Evolutionary conservation across 2,329 filamentous ascomycete genomes (phyloP).

Genomic region (Colletotrichum viniferum): DNA sequence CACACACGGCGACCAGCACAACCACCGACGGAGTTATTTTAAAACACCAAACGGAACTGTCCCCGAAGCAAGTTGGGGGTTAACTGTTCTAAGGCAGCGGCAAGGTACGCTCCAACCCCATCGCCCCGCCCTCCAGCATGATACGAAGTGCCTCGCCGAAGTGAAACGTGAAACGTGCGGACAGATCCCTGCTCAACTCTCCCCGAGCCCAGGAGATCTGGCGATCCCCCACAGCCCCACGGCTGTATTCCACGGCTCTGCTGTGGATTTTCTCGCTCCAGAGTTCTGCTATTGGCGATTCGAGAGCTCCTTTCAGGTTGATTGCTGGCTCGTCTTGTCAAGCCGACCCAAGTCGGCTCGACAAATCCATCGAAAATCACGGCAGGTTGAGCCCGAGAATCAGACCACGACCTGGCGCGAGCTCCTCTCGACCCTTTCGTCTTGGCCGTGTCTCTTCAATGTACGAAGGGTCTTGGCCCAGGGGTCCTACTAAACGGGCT

Average conservation of each 20-base stretch:
- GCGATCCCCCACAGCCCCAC: background rate
- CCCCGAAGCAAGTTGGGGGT: background rate
- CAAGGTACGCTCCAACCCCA: background rate
- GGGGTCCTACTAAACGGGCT: background rate
- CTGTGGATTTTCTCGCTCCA: background rate
- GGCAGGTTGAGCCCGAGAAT: background rate
- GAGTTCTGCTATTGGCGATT: background rate
- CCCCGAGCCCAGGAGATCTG: background rate
- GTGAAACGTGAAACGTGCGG: slow-evolving; percentile 21
- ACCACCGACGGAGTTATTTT: background rate
- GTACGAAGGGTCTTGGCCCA: slow-evolving; percentile 8
- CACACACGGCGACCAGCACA: background rate
- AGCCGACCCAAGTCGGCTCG: background rate
- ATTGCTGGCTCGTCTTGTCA: background rate
- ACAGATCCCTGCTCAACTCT: slow-evolving; percentile 18
- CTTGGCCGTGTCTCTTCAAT: background rate
- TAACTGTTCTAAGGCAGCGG: background rate
- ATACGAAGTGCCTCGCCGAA: slow-evolving; percentile 17
- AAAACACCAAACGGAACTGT: slow-evolving; percentile 3
- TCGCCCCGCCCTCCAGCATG: background rate
- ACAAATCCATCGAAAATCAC: background rate
- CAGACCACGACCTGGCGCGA: background rate
- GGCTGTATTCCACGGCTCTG: background rate
- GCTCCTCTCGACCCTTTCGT: background rate
- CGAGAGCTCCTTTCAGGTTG: background rate